Percentiles rank a stretch among this genome's conserved stretches.
Evolutionary conservation across 2,329 filamentous ascomycete genomes (phyloP).

Genomic region (Sporothrix pseudoabietina): DNA sequence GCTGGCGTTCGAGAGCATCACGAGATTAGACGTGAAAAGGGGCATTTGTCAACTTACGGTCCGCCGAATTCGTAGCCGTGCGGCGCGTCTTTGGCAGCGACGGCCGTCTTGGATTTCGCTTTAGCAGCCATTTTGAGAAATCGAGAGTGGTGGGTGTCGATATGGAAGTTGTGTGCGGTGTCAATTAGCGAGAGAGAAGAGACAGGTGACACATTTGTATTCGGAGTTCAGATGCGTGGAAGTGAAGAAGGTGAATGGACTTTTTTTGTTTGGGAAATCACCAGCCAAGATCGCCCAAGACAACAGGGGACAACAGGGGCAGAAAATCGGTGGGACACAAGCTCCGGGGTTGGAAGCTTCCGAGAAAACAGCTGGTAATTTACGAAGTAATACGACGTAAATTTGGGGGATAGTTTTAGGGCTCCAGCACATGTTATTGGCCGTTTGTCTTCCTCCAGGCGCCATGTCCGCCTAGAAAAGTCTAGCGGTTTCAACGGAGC

Average conservation of each 20-base stretch:
- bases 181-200: not conserved
- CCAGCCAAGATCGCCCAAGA: not conserved
- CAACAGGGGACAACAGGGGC: not conserved
- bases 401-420: not conserved
- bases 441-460: not conserved
- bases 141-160: no score
- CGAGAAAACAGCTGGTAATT: slow-evolving; percentile 13
- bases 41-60: slow-evolving; percentile 46
- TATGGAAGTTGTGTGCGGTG: not conserved
- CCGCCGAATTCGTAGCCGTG: slow-evolving; percentile 58
- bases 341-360: slow-evolving; percentile 5
- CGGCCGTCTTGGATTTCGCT: slow-evolving; percentile 3
- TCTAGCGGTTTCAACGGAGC: slow-evolving; percentile 17
- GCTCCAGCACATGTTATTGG: not conserved
- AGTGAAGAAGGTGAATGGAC: not conserved
- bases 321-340: not conserved
- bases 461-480: not conserved
- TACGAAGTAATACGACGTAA: no score
- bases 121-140: slow-evolving; percentile 27
- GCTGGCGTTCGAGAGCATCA: not conserved
- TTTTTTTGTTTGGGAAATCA: not conserved
- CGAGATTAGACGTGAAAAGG: not conserved
- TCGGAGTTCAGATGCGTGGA: not conserved
- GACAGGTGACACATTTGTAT: not conserved
- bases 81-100: slow-evolving; percentile 9